A percentile compares a stretch with the other conserved stretches of the same genome.
Conservation (phyloP, 345 rosid genomes). For the Trapa incisa region DNA sequence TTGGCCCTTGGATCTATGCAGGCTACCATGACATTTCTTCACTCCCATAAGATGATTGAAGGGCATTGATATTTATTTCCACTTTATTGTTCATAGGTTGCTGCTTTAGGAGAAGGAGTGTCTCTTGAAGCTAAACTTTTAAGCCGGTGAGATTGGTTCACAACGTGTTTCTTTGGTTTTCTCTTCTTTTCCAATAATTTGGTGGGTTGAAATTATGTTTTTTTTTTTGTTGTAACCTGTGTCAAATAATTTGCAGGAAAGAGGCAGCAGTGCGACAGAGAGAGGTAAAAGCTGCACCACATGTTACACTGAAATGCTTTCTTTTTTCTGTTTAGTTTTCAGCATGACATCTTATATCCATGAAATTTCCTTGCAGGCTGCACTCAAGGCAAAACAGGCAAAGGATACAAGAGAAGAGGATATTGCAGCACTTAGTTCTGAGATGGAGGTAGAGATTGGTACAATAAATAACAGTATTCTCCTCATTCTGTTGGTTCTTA, state of each 20-base stretch:
- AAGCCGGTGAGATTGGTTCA: slow-evolving; percentile 47
- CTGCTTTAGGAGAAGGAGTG: slow-evolving; percentile 91
- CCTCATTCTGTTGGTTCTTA: slow-evolving; percentile 7
- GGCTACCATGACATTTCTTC: background rate
- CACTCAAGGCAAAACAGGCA: slow-evolving; percentile 73
- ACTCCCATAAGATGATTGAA: background rate
- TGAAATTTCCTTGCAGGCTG: slow-evolving; percentile 42
- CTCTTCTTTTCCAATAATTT: background rate
- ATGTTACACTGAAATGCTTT: background rate
- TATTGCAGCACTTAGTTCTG: slow-evolving; percentile 54
- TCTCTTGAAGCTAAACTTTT: slow-evolving; percentile 88
- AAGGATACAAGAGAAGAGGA: slow-evolving; percentile 68
- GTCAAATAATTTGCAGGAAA: slow-evolving; percentile 34
- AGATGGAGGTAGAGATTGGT: slow-evolving; percentile 52
- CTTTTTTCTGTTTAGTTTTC: background rate
- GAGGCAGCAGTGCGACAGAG: slow-evolving; percentile 84
- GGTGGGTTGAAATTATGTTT: background rate
- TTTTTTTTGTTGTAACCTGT: background rate
- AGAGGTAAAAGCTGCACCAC: slow-evolving; percentile 41
- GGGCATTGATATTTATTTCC: background rate
- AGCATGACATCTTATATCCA: background rate
- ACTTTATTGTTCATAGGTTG: slow-evolving; percentile 41
- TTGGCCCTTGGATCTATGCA: background rate
- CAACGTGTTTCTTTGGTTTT: background rate
- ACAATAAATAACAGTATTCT: slow-evolving; percentile 10